These are phyloP conservation scores for Coprinopsis marcescibilis DNA, from an alignment of 768 basidiomycete genomes.

Conservation along the genomic window DNA sequence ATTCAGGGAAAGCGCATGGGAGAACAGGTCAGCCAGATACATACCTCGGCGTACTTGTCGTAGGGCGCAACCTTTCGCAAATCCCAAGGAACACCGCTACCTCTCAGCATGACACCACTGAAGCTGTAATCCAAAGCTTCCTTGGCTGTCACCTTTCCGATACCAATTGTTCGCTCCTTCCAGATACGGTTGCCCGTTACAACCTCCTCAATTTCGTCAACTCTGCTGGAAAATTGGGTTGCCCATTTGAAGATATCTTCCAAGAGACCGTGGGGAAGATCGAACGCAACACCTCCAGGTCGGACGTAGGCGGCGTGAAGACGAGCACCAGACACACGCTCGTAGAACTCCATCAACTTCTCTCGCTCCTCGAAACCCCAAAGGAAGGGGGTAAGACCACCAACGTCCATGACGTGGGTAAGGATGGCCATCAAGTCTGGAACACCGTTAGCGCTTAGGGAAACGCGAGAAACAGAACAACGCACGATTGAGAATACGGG, in stretches of 20 bases:
- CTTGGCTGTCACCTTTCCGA: constrained; percentile 88
- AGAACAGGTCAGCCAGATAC: no score
- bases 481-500: constrained; percentile 89
- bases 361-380: constrained; percentile 99
- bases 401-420: constrained; percentile 95
- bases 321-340: constrained; percentile 96
- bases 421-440: constrained; percentile 94
- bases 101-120: constrained; percentile 95
- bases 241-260: constrained; percentile 99
- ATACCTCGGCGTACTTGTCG: constrained; percentile 90
- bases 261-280: constrained; percentile 95
- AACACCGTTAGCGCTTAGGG: background rate
- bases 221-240: constrained; percentile 83
- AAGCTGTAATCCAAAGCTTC: constrained; percentile 90
- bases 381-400: constrained; percentile 95
- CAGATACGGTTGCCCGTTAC: constrained; percentile 97
- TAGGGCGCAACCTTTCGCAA: constrained; percentile 88
- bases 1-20: no score
- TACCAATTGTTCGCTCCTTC: constrained; percentile 89
- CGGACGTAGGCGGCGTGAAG: constrained; percentile 97
- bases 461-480: constrained; percentile 5
- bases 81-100: constrained; percentile 94
- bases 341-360: constrained; percentile 99
- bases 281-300: constrained; percentile 96
- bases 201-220: constrained; percentile 98